Evolutionary conservation across 257 asterid genomes (phyloP).

Genomic region (Fraxinus pennsylvanica): DNA sequence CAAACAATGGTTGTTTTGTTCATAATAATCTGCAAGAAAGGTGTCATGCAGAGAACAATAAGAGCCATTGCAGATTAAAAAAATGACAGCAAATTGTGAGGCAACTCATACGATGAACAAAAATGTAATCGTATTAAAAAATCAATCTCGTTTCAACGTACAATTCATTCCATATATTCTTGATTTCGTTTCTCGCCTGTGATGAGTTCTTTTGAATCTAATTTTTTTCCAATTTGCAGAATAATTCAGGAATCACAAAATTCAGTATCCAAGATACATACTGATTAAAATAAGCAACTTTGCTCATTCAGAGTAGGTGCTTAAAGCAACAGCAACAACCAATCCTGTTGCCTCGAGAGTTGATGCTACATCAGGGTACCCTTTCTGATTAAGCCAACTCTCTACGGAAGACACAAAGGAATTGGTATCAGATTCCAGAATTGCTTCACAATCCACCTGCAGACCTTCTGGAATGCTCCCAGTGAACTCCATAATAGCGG

Average conservation of each 20-base stretch:
- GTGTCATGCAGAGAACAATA: background rate
- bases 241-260: background rate
- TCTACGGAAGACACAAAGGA: constrained; percentile 53
- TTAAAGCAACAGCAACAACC: constrained; percentile 73
- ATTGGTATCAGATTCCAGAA: constrained; percentile 66
- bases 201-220: background rate
- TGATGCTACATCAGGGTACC: constrained; percentile 81
- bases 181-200: background rate
- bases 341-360: constrained; percentile 83
- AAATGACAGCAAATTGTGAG: too few relatives aligned
- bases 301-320: constrained; percentile 68
- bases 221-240: background rate
- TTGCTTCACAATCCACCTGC: constrained; percentile 97
- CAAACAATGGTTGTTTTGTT: background rate
- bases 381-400: constrained; percentile 93
- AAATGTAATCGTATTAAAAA: too few relatives aligned
- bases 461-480: constrained; percentile 87
- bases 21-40: constrained; percentile 25
- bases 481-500: constrained; percentile 91
- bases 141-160: too few relatives aligned
- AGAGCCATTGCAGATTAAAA: background rate
- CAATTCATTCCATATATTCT: too few relatives aligned
- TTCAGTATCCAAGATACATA: background rate
- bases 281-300: constrained; percentile 18
- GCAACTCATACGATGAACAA: too few relatives aligned